Evolutionary conservation across 2,329 filamentous ascomycete species (phyloP).

Genomic region (Pseudonectria buxi): DNA sequence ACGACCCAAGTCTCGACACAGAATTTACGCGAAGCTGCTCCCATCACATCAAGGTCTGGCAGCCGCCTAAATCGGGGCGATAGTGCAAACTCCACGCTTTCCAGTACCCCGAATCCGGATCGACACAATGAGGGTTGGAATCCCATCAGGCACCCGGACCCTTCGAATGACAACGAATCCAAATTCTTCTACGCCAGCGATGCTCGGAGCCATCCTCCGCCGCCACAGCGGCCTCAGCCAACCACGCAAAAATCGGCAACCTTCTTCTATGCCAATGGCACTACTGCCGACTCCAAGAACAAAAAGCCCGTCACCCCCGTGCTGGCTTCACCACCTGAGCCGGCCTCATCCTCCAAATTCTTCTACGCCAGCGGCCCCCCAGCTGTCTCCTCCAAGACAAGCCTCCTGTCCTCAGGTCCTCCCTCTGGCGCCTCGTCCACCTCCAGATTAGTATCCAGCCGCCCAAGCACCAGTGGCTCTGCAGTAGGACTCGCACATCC

Average conservation of each 20-base stretch:
- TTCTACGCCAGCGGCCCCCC: conserved; percentile 66
- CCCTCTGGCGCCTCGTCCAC: conserved; percentile 40
- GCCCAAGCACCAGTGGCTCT: conserved; percentile 29
- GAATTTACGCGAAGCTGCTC: conserved; percentile 12
- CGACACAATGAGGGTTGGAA: conserved; percentile 38
- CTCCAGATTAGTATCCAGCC: conserved; percentile 36
- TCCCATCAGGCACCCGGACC: conserved; percentile 17
- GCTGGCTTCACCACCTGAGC: conserved; percentile 30
- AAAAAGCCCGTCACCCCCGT: conserved; percentile 28
- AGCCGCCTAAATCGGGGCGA: conserved; percentile 65
- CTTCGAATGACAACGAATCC: conserved; percentile 24
- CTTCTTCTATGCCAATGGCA: conserved; percentile 54
- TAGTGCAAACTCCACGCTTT: conserved; percentile 61
- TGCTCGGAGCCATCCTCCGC: conserved; percentile 41
- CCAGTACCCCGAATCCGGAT: conserved; percentile 48
- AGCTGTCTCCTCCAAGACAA: conserved; percentile 34
- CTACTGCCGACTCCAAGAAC: conserved; percentile 33
- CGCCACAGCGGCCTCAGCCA: conserved; percentile 23
- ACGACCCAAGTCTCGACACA: conserved; percentile 8
- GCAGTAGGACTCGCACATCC: conserved; percentile 13
- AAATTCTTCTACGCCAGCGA: conserved; percentile 95
- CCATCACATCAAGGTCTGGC: conserved; percentile 74
- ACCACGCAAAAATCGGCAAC: conserved; percentile 40
- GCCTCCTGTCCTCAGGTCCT: conserved; percentile 32
- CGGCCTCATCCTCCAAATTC: conserved; percentile 53